Conservation (phyloP, 2,329 filamentous ascomycete species). For the Akanthomyces uredinophilus region DNA sequence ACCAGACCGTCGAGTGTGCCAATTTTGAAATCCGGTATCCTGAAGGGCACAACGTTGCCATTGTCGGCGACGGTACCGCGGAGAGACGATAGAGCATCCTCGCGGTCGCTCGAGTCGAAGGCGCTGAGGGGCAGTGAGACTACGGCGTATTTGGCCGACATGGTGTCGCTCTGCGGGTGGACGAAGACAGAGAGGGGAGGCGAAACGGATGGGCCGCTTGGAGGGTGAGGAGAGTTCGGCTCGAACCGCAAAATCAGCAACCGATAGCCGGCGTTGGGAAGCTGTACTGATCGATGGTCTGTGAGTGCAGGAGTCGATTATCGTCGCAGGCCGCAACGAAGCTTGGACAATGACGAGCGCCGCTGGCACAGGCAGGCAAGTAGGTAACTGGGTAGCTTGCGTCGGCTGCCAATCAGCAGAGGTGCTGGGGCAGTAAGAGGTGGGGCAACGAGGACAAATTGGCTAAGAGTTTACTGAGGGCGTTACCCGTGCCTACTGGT, state of each 20-base stretch:
- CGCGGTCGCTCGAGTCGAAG: conserved; percentile 71
- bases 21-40: conserved; percentile 94
- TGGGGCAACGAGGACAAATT: background rate
- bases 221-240: background rate
- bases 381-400: too few species aligned
- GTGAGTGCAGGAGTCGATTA: background rate
- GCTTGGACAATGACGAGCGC: conserved; percentile 12
- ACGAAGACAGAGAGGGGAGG: background rate
- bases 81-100: conserved; percentile 75
- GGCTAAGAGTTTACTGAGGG: background rate
- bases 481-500: background rate
- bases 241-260: background rate
- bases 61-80: conserved; percentile 69
- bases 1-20: conserved; percentile 92
- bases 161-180: conserved; percentile 22
- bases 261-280: background rate
- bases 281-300: background rate
- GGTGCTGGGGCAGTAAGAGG: background rate
- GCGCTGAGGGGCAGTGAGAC: conserved; percentile 87
- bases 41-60: conserved; percentile 70
- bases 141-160: conserved; percentile 69
- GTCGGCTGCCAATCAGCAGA: background rate
- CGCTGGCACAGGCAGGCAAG: background rate
- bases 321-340: background rate
- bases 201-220: background rate